Base-by-base conservation (phyloP, 306 rosid genomes). In the Crataegus laevigata region DNA sequence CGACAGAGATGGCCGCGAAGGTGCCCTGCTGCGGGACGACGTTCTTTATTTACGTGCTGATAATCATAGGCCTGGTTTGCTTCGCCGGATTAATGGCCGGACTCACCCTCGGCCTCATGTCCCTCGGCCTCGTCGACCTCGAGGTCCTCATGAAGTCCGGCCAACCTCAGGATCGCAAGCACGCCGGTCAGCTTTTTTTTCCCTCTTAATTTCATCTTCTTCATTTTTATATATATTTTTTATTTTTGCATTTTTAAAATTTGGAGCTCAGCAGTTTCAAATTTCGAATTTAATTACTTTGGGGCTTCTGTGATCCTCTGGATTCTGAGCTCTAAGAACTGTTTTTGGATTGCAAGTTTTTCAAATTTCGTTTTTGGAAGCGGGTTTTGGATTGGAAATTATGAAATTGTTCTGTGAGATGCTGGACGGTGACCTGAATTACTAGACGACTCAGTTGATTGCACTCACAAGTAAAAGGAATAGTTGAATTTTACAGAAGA, bases 61-160 rank as follows among this genome's bases (percentile, higher is more conserved):
- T 83, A 4, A 88, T 89, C 6, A 17, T 79, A 6, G 99, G 96
- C 0, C 79, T 94, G 68, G 99, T 94, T 1, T 66, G 88, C 76
- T 94, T 94, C 55, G 97, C 99, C 1, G 99, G 99, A 8, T 70
- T 94, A 6, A 91, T 94, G 99, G 99, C 99, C 28, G 99, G 99
- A 6, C 97, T 94, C 73, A 94, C 99, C 52, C 82, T 94, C 1
- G 99, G 99, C 8, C 99, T 94, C 83, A 94, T 94, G 99, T 94
- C 99, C 40, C 79, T 94, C 42, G 96, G 96, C 28, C 91, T 94
- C 47, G 99, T 94, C 78, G 97, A 94, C 89, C 97, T 94, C 43
- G 99, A 94, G 82, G 99, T 94, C 65, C 97, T 94, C 80, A 90
- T 94, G 68, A 87, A 83, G 83, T 92, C 99, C 25, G 99, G 99